A percentile compares a stretch with the other conserved stretches of the same genome.
These are phyloP conservation scores for Mollisia scopiformis DNA, from an alignment of 2,329 filamentous ascomycete species.

Conservation along the genomic window DNA sequence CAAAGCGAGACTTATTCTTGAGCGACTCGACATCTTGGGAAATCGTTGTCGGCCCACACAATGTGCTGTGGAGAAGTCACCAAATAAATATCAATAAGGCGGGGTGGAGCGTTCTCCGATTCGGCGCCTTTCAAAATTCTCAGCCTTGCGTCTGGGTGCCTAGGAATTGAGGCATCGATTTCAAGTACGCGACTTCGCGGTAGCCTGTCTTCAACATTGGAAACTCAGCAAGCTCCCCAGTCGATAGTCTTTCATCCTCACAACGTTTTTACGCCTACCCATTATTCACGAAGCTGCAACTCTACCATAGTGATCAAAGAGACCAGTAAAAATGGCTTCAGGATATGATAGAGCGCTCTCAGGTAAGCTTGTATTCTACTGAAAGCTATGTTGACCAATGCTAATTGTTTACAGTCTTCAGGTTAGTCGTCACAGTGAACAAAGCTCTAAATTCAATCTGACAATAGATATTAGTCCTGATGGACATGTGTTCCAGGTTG, in stretches of 20 bases:
- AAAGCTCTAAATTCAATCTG: conserved; percentile 40
- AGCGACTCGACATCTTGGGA: conserved; percentile 32
- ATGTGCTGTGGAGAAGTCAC: not conserved
- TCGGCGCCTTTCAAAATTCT: conserved; percentile 1
- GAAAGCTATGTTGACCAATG: conserved; percentile 47
- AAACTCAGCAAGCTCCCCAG: conserved; percentile 25
- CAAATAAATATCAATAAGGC: not conserved
- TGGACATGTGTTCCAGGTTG: conserved; percentile 99
- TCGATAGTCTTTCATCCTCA: conserved; percentile 16
- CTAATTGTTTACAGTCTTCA: conserved; percentile 70
- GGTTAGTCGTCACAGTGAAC: conserved; percentile 51
- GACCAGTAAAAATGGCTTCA: conserved; percentile 70
- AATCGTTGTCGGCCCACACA: not conserved
- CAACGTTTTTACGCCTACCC: conserved; percentile 14
- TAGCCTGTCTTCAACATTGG: conserved; percentile 21
- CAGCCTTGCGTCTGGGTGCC: conserved; percentile 10
- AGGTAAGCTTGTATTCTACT: conserved; percentile 62
- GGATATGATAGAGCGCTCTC: conserved; percentile 99
- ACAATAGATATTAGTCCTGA: conserved; percentile 74
- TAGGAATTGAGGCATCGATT: not conserved
- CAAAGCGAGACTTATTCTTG: conserved; percentile 28
- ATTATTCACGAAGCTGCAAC: conserved; percentile 18
- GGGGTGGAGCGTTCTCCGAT: not conserved
- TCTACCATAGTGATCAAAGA: not conserved
- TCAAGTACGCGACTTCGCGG: conserved; percentile 21